These are phyloP conservation scores for Coniella lustricola DNA, from an alignment of 2,329 filamentous ascomycete genomes.

Conservation along the genomic window DNA sequence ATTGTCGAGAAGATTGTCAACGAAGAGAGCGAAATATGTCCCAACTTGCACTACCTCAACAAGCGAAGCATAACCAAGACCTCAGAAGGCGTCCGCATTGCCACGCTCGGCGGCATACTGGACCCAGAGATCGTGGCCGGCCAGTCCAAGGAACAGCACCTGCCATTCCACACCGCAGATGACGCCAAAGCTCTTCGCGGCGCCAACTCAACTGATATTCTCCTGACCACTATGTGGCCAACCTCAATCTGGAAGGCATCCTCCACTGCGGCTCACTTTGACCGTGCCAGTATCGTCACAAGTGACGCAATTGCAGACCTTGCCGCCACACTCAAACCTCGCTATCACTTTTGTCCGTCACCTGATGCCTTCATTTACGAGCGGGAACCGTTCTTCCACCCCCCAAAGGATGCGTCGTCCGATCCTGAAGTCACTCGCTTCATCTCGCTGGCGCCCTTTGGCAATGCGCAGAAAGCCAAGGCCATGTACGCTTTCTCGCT, in stretches of 20 bases:
- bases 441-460: conserved; percentile 76
- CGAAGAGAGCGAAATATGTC: conserved; percentile 63
- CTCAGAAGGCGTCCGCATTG: conserved; percentile 79
- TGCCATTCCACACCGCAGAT: conserved; percentile 69
- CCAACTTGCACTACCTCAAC: conserved; percentile 86
- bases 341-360: conserved; percentile 79
- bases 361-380: conserved; percentile 68
- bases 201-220: conserved; percentile 73
- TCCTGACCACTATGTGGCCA: conserved; percentile 85
- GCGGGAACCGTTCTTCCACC: conserved; percentile 85
- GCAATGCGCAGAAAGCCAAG: conserved; percentile 71
- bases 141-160: conserved; percentile 62
- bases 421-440: conserved; percentile 69
- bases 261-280: conserved; percentile 49
- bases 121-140: conserved; percentile 52
- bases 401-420: conserved; percentile 25
- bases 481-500: conserved; percentile 73
- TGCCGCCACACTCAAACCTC: conserved; percentile 72
- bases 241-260: conserved; percentile 63
- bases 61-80: conserved; percentile 86
- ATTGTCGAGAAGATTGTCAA: conserved; percentile 68
- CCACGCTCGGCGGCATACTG: conserved; percentile 71
- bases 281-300: conserved; percentile 42
- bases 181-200: conserved; percentile 72
- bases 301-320: conserved; percentile 71